These are phyloP conservation scores for Penicillium canariense DNA, from an alignment of 495 filamentous ascomycete species.

Conservation along the genomic window DNA sequence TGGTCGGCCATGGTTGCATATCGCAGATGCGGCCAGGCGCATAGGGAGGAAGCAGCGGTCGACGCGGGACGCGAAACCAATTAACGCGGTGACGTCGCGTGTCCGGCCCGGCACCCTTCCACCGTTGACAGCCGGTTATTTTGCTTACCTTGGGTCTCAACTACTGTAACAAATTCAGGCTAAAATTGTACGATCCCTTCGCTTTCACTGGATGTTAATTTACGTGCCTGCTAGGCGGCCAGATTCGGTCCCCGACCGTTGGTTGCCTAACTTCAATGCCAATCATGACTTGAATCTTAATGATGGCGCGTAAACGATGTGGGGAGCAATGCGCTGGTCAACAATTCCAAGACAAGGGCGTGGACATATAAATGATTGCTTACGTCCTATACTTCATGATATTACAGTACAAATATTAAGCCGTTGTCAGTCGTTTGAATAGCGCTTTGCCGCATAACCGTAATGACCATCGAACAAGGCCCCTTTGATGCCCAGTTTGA, in stretches of 20 bases:
- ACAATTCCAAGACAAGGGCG: too few relatives aligned
- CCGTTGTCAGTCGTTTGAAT: too few relatives aligned
- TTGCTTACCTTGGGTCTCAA: background rate
- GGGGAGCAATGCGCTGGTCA: background rate
- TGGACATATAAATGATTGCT: too few relatives aligned
- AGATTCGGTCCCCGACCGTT: background rate
- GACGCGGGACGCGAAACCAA: slow-evolving; percentile 14
- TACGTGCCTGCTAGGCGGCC: background rate
- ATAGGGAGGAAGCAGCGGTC: background rate
- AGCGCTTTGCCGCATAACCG: too few relatives aligned
- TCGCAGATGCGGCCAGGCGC: slow-evolving; percentile 2
- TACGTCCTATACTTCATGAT: too few relatives aligned
- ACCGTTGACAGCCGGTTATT: background rate
- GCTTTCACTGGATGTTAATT: background rate
- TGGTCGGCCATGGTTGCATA: slow-evolving; percentile 37
- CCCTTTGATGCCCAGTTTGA: slow-evolving; percentile 36
- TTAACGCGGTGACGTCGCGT: slow-evolving; percentile 27
- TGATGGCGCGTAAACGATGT: background rate
- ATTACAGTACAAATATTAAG: too few relatives aligned
- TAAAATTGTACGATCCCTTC: background rate
- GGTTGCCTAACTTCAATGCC: background rate
- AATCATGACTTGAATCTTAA: background rate
- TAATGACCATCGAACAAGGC: background rate
- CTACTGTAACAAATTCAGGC: background rate
- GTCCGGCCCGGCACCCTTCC: slow-evolving; percentile 3